Evolutionary conservation across 768 basidiomycete genomes (phyloP), one percentile per base, ranked within the genome.

Genomic region (Serpula lacrymans): DNA sequence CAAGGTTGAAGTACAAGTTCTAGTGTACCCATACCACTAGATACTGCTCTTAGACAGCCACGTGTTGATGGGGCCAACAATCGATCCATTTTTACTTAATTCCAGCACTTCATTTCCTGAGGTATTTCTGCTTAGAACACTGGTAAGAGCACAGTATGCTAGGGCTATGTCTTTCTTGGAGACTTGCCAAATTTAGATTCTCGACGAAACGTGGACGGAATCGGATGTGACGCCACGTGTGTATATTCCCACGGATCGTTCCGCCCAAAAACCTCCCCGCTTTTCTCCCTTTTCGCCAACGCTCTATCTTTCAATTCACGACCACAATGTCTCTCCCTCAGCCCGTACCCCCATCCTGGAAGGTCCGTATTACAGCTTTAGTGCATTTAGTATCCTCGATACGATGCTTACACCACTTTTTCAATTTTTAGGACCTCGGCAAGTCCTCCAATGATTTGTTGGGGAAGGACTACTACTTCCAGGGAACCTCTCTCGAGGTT

Each of bases 401-500:
- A 21, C 9, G 27, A 17, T 21, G 30, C 47, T 42, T 46, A 52
- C 13, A 35, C 10, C 6, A 23, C n/a, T 14, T 12, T 26, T 26
- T 18, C 30, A 27, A 34, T 41, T 37, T 50, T 21, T 52, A 92
- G 89, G 89, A 92, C 67, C 84, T 92, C 54, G 95, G 95, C 69
- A 98, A 97, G 80, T 93, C 92, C 52, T 90, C 92, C 68, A 89
- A 83, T 58, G 95, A 98, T 79, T 71, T 98, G 49, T 76, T 99
- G 54, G 74, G 75, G 63, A 92, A 85, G 75, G 96, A 99, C 75
- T 98, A 82, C 75, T 83, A 79, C 55, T 84, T 90, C 80, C 62
- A 71, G 39, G 80, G 79, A 23, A 76, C 73, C 42, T 64, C 72
- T 41, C 77, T 92, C 41, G 89, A 92, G 67, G 82, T 91, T 58